Evolutionary conservation across 495 filamentous ascomycete genomes (phyloP), one percentile per base, ranked within the genome.

Genomic region (Aspergillus nanangensis): DNA sequence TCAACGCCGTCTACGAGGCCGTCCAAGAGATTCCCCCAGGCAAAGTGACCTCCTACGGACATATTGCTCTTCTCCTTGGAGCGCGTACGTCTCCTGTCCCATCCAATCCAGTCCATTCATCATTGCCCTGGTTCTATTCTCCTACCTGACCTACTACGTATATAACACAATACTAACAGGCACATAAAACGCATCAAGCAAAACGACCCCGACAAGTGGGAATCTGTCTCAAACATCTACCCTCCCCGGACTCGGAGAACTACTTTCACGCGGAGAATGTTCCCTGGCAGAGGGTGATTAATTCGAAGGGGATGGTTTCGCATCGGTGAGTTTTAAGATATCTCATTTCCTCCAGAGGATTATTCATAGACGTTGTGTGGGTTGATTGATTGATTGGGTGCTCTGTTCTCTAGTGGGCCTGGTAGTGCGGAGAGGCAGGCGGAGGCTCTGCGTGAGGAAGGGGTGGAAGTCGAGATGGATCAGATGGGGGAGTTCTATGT

Each of bases 251-350:
- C 8, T 55, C 55, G 2, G 55, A 59, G 4, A 49, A 67, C 23
- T 59, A 71, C 43, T 94, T 83, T 65, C 78, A 96, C 56, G 68
- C 75, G 45, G 72, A 65, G 14, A 96, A 87, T 53, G 90, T 96
- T 9, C 92, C 91, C 3, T 97, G 92, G 92, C 92, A 96, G 70
- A 74, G 92, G 37, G 89, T 97, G 9, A 86, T 96, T 50, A 94
- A 91, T 57, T 63, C 86, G 2, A 91, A 87, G 63, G 90, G 90
- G 14, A 73, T 80, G 46, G 90, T 97, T 51, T 92, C 89, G 23
- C 86, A 83, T 24, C 79, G 90, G 88, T 94, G 55, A 19, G 71
- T 57, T 29, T 19, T 38, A 57, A 48, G 25, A 23, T 38, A 10
- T 49, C 32, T 11, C 47, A 39, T 52, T 37, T 27, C 10, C 27